These are phyloP conservation scores for Russula griseocarnosa DNA, from an alignment of 768 basidiomycete genomes.

Conservation along the genomic window DNA sequence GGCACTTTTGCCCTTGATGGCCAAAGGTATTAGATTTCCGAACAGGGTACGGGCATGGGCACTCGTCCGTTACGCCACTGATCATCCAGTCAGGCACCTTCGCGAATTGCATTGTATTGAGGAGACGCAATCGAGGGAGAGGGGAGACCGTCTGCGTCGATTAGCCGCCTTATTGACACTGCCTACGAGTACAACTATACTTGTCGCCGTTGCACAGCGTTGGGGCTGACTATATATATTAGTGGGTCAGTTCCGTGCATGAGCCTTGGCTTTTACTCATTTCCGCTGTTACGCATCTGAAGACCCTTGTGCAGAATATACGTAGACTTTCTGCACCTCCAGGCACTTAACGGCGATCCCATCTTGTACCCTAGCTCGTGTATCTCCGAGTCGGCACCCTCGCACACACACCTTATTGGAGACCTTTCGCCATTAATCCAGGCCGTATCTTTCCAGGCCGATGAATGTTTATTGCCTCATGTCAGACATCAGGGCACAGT, in stretches of 20 bases:
- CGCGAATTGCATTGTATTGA: neutral
- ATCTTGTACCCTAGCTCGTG: neutral
- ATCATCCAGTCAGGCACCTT: neutral
- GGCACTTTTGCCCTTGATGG: neutral
- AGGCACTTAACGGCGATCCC: neutral
- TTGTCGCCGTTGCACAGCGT: neutral
- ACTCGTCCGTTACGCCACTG: neutral
- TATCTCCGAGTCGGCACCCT: neutral
- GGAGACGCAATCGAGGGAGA: neutral
- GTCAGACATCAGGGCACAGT: neutral
- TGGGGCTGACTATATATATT: neutral
- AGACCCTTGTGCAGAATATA: neutral
- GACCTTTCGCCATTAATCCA: neutral
- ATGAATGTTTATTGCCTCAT: neutral
- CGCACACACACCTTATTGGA: neutral
- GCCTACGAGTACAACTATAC: neutral
- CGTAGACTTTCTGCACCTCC: neutral
- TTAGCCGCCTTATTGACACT: neutral
- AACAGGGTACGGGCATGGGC: neutral
- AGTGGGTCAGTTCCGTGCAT: neutral
- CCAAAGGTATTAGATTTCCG: neutral
- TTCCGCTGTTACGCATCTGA: neutral
- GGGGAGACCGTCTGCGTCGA: neutral
- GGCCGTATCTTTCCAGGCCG: neutral
- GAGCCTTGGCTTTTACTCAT: neutral